Conservation (phyloP, 192 early-diverging fungal species). For the Radiomyces spectabilis region DNA sequence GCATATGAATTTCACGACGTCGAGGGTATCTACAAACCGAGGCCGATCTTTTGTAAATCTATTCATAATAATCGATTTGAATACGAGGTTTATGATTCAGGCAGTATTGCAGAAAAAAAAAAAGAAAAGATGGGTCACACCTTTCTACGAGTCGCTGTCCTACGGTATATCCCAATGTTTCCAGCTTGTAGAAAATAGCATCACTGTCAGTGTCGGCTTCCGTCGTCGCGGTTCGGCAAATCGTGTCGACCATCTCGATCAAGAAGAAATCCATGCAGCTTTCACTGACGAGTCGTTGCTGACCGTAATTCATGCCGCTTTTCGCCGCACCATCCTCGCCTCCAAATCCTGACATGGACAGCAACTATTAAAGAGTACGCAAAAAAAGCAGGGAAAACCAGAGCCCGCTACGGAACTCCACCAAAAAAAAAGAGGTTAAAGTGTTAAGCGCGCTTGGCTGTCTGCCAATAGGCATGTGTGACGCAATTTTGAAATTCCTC, state of each 20-base stretch:
- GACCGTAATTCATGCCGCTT: not conserved
- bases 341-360: not conserved
- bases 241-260: conserved; percentile 68
- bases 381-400: not conserved
- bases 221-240: conserved; percentile 49
- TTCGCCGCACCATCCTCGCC: not conserved
- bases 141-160: conserved; percentile 84
- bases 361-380: not conserved
- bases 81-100: not conserved
- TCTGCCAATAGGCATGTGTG: too few relatives aligned
- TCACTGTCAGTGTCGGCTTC: conserved; percentile 70
- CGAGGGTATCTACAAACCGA: conserved; percentile 88
- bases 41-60: conserved; percentile 81
- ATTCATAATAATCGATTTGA: not conserved
- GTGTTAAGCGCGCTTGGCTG: too few relatives aligned
- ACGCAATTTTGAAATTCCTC: not conserved
- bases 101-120: too few relatives aligned
- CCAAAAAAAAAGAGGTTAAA: too few relatives aligned
- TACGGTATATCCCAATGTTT: conserved; percentile 85
- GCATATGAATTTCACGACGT: conserved; percentile 98
- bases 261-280: conserved; percentile 63
- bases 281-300: conserved; percentile 49
- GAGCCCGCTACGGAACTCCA: not conserved
- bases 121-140: conserved; percentile 30
- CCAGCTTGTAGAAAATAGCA: conserved; percentile 85